Percentiles rank a stretch among this genome's conserved stretches.
Evolutionary conservation across 208 protist species (phyloP).

Genomic region (Acanthamoeba healyi): DNA sequence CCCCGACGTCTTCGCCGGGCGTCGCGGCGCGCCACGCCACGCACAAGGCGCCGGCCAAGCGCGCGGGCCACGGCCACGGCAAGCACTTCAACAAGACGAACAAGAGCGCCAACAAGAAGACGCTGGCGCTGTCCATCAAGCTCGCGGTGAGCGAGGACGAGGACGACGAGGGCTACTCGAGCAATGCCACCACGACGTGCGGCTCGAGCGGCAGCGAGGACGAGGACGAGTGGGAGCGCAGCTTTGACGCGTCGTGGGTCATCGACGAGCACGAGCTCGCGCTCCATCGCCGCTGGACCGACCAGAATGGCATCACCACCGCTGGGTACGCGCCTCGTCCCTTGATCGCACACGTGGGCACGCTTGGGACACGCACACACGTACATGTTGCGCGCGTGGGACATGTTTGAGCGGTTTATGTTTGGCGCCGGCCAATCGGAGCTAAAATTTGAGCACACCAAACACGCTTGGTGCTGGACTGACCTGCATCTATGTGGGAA

Average conservation of each 20-base stretch:
- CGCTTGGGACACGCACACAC: no score
- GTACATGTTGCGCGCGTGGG: no score
- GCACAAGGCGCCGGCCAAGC: no score
- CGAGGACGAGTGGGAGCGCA: conserved; percentile 1
- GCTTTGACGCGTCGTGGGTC: not conserved
- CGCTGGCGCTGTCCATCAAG: not conserved
- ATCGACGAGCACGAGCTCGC: not conserved
- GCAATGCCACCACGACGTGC: not conserved
- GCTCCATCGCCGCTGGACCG: not conserved
- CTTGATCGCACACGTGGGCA: no score
- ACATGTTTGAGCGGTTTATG: no score
- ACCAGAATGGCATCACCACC: not conserved
- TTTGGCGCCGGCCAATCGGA: not conserved
- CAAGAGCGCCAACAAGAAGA: not conserved
- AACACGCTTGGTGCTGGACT: not conserved
- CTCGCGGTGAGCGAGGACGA: not conserved
- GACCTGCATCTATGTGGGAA: not conserved
- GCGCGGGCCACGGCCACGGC: not conserved
- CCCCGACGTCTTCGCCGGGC: no score
- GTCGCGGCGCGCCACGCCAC: no score
- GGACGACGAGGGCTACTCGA: not conserved
- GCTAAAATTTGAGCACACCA: no score
- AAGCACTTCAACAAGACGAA: no score
- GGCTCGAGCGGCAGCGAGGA: not conserved
- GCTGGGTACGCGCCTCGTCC: not conserved